phyloP scores from a whole-genome alignment of 106 monocot species.

The Apostasia shenzhenica region DNA sequence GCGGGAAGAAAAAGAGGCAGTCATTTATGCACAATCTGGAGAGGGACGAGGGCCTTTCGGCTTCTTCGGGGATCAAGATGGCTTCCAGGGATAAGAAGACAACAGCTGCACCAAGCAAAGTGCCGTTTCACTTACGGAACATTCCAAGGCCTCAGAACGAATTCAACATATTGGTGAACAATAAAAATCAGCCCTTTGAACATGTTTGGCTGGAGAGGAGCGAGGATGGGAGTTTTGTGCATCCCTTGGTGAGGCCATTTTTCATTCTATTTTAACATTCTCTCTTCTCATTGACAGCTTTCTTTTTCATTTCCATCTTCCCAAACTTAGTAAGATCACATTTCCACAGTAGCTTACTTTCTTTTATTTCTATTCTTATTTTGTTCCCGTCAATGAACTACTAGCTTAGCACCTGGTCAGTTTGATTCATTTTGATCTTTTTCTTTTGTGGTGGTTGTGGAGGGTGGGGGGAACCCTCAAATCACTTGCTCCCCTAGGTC shows the following conservation, averaged over 20 bases:
- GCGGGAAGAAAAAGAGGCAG: conserved; percentile 62
- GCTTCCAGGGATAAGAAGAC: conserved; percentile 56
- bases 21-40: conserved; percentile 3
- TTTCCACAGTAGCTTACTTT: too few species aligned
- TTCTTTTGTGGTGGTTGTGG: too few species aligned
- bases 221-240: conserved; percentile 52
- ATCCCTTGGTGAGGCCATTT: conserved; percentile 71
- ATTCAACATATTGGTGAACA: conserved; percentile 78
- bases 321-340: not conserved
- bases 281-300: not conserved
- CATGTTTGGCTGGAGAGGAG: conserved; percentile 96
- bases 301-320: not conserved
- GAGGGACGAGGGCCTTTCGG: conserved; percentile 2
- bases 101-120: conserved; percentile 24
- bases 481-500: too few species aligned
- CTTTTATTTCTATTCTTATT: too few species aligned
- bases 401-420: too few species aligned
- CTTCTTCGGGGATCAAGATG: conserved; percentile 33
- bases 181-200: conserved; percentile 65
- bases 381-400: too few species aligned
- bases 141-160: conserved; percentile 68
- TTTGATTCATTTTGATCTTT: too few species aligned
- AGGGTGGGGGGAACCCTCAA: too few species aligned
- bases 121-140: conserved; percentile 72
- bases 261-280: not conserved